Conservation (phyloP, 2,329 filamentous ascomycete genomes). For the Sclerotinia trifoliorum region DNA sequence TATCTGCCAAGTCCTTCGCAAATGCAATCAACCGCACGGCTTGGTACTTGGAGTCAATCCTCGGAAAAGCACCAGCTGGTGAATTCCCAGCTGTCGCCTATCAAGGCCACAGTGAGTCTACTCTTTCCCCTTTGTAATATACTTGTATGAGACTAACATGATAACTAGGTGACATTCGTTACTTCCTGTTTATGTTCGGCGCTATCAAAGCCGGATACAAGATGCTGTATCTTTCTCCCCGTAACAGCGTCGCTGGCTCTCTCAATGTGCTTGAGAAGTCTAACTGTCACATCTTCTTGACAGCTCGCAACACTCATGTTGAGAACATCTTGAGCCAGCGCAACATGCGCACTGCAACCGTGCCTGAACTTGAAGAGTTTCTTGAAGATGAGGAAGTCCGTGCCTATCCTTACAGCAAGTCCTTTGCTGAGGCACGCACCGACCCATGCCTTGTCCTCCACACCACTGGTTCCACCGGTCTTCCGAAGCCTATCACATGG, state of each 20-base stretch:
- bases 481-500: conserved; percentile 45
- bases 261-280: conserved; percentile 40
- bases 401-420: conserved; percentile 39
- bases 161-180: conserved; percentile 30
- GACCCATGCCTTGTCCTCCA: conserved; percentile 46
- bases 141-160: not conserved
- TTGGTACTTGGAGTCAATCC: conserved; percentile 28
- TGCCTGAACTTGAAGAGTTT: conserved; percentile 39
- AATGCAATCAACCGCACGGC: conserved; percentile 30
- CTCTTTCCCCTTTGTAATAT: not conserved
- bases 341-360: conserved; percentile 19
- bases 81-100: conserved; percentile 25
- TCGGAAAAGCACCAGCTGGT: conserved; percentile 23
- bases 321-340: conserved; percentile 25
- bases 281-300: conserved; percentile 34
- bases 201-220: conserved; percentile 42
- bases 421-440: conserved; percentile 39
- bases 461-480: conserved; percentile 46
- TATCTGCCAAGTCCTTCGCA: conserved; percentile 29
- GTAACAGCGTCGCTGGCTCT: conserved; percentile 41
- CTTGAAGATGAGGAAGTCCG: conserved; percentile 30
- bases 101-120: conserved; percentile 20
- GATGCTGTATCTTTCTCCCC: conserved; percentile 42
- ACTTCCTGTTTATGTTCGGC: conserved; percentile 30
- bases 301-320: conserved; percentile 24